Percentiles rank a stretch among this genome's conserved stretches.
Evolutionary conservation across 225 moss, liverwort and hornwort species (phyloP).

Genomic region (Thuidium tamariscinum): DNA sequence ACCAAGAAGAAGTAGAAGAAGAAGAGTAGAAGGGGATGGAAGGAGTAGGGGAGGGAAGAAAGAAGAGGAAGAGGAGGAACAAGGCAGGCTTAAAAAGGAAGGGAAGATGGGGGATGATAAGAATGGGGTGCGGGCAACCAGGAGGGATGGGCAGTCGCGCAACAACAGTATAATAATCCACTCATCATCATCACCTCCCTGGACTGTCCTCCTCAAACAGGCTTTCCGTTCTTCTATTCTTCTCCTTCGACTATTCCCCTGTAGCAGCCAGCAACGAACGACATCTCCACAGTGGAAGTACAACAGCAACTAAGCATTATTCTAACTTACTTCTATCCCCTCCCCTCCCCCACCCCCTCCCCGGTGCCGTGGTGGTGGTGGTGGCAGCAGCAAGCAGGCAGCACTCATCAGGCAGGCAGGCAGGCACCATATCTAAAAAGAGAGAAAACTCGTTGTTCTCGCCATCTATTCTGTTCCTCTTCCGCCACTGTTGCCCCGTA

Average conservation of each 20-base stretch:
- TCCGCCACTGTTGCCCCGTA: background rate
- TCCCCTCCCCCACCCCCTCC: no score
- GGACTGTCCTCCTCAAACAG: background rate
- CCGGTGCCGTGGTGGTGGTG: no score
- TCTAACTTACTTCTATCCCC: background rate
- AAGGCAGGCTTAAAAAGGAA: conserved; percentile 30
- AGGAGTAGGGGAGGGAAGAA: background rate
- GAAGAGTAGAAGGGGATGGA: background rate
- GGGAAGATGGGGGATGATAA: conserved; percentile 10
- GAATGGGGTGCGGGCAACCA: conserved; percentile 27
- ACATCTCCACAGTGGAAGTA: background rate
- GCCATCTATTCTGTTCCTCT: conserved; percentile 6
- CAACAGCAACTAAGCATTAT: background rate
- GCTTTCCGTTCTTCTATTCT: background rate
- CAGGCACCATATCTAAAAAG: conserved; percentile 3
- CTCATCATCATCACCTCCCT: background rate
- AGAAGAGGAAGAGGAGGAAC: background rate
- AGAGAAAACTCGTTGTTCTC: background rate
- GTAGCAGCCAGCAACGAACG: background rate
- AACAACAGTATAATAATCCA: conserved; percentile 17
- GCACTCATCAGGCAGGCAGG: background rate
- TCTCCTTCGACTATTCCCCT: background rate
- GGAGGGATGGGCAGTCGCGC: conserved; percentile 14
- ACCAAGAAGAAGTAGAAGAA: background rate
- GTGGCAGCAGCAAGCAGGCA: background rate